Conservation (phyloP, 2,329 filamentous ascomycete species). For the Seiridium unicorne region DNA sequence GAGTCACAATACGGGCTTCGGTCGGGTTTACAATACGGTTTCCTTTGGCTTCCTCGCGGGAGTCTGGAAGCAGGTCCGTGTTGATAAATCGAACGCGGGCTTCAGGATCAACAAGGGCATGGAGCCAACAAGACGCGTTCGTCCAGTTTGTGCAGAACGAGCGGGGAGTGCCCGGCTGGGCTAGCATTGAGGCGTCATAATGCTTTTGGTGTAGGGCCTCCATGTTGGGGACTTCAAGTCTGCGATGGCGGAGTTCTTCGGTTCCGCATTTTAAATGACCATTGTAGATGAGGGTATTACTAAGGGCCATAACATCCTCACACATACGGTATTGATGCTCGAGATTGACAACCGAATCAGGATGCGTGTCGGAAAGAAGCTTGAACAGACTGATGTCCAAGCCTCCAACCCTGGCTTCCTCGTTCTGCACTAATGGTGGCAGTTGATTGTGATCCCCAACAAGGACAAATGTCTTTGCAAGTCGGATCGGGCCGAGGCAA, state of each 20-base stretch:
- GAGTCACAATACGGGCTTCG: constrained; percentile 75
- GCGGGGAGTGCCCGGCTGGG: constrained; percentile 36
- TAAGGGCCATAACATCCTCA: constrained; percentile 91
- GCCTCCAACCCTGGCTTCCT: constrained; percentile 79
- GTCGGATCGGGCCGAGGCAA: constrained; percentile 88
- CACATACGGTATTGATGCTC: constrained; percentile 99
- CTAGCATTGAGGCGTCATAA: constrained; percentile 47
- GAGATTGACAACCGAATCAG: constrained; percentile 82
- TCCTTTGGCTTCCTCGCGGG: constrained; percentile 73
- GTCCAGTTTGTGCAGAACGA: constrained; percentile 56
- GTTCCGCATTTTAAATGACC: constrained; percentile 88
- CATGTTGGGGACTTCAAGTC: constrained; percentile 67
- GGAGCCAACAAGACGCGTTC: constrained; percentile 69
- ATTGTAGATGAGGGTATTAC: constrained; percentile 91
- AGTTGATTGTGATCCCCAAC: constrained; percentile 97
- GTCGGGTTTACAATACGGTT: constrained; percentile 84
- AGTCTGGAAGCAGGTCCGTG: constrained; percentile 70
- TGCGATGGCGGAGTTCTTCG: constrained; percentile 66
- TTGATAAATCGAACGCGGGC: constrained; percentile 84
- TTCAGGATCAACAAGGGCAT: constrained; percentile 65
- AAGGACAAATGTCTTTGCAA: constrained; percentile 89
- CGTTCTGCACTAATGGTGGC: constrained; percentile 90
- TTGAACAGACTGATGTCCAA: constrained; percentile 94
- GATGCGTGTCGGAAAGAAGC: constrained; percentile 83
- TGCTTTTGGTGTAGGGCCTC: constrained; percentile 59